phyloP scores from a whole-genome alignment of 2,329 filamentous ascomycete species.

The Tolypocladium album region DNA sequence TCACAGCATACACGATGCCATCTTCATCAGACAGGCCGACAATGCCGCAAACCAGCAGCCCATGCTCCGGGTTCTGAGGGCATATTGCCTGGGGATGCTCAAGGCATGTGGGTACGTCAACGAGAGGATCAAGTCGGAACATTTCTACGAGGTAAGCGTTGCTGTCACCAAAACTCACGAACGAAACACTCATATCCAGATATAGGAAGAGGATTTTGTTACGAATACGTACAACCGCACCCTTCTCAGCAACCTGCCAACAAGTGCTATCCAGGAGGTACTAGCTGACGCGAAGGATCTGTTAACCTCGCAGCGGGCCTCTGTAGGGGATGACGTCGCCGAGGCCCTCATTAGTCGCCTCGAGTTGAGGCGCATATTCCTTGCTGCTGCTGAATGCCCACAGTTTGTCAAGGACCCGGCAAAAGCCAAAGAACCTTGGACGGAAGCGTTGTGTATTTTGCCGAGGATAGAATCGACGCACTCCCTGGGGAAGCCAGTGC shows the following conservation, averaged over 20 bases:
- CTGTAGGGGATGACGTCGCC: slow-evolving; percentile 28
- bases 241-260: slow-evolving; percentile 55
- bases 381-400: slow-evolving; percentile 41
- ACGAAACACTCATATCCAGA: background rate
- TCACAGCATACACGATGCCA: slow-evolving; percentile 50
- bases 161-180: background rate
- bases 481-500: slow-evolving; percentile 51
- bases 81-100: slow-evolving; percentile 76
- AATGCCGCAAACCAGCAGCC: slow-evolving; percentile 23
- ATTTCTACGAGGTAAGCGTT: slow-evolving; percentile 69
- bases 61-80: slow-evolving; percentile 58
- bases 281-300: slow-evolving; percentile 45
- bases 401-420: slow-evolving; percentile 33
- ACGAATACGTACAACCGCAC: slow-evolving; percentile 80
- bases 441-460: slow-evolving; percentile 38
- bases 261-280: slow-evolving; percentile 41
- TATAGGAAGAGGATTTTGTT: slow-evolving; percentile 88
- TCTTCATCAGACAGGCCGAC: slow-evolving; percentile 39
- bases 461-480: slow-evolving; percentile 48
- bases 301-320: slow-evolving; percentile 29
- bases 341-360: slow-evolving; percentile 55
- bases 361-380: slow-evolving; percentile 52
- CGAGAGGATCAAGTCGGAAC: slow-evolving; percentile 64
- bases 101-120: slow-evolving; percentile 78
- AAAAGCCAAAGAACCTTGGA: slow-evolving; percentile 40